Evolutionary conservation across 2,329 filamentous ascomycete species (phyloP).

Genomic region (Pseudocercospora crystallina): DNA sequence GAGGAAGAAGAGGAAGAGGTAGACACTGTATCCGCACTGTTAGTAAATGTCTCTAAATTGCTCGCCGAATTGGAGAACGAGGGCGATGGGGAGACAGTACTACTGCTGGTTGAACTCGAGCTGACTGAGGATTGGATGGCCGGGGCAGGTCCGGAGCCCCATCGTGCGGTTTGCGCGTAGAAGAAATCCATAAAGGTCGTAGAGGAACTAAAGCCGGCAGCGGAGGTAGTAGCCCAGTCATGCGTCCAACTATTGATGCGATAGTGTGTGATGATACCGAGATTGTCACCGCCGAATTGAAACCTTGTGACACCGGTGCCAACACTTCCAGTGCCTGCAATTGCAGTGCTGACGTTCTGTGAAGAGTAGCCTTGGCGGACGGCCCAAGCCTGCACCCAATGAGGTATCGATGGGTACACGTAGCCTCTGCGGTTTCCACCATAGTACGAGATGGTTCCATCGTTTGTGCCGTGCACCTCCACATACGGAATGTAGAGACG

Average conservation of each 20-base stretch:
- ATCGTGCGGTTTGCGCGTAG: conserved; percentile 24
- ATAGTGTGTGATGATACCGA: conserved; percentile 40
- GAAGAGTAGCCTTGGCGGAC: conserved; percentile 33
- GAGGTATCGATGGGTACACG: conserved; percentile 22
- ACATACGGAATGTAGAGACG: conserved; percentile 38
- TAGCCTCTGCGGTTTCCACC: conserved; percentile 28
- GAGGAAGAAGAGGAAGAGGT: not conserved
- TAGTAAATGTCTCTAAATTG: too few relatives aligned
- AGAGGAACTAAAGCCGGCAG: conserved; percentile 23
- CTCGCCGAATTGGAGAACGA: not conserved
- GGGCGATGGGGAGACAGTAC: not conserved
- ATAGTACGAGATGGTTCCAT: conserved; percentile 40
- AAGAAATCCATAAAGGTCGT: conserved; percentile 32
- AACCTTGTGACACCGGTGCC: conserved; percentile 18
- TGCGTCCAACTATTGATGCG: conserved; percentile 37
- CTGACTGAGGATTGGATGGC: not conserved
- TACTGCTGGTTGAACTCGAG: conserved; percentile 1
- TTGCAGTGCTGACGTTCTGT: conserved; percentile 29
- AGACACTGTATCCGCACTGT: not conserved
- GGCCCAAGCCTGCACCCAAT: conserved; percentile 39
- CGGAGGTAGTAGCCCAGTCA: conserved; percentile 27
- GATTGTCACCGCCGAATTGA: conserved; percentile 27
- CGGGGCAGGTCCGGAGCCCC: conserved; percentile 8
- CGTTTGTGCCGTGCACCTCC: conserved; percentile 45
- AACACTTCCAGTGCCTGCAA: conserved; percentile 9